Base-by-base conservation (phyloP, 345 rosid species). In the Theobroma cacao region DNA sequence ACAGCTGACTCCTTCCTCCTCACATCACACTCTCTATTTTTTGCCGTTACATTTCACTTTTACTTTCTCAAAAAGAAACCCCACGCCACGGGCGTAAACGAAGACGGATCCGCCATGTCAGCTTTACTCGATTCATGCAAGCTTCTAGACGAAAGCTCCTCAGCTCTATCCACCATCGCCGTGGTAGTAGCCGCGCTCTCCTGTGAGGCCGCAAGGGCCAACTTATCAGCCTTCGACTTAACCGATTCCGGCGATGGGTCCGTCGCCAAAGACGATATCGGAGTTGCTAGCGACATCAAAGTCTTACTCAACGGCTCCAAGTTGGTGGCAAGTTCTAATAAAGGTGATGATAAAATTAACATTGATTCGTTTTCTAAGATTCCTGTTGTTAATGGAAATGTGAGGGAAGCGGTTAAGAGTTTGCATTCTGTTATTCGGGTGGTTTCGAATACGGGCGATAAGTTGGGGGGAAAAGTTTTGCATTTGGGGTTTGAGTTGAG, bases 171-270 rank as follows among this genome's bases (percentile, higher is more conserved):
- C 1, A 79, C 85, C 38, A 77, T 92, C 68, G 81, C 86, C 2
- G 91, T 91, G 36, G 91, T 86, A 4, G 90, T 88, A 47, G 91
- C 93, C 48, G 95, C 97, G 2, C 77, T 94, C 85, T 92, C 95
- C 6, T 91, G 97, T 45, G 97, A 94, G 82, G 97, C 91, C 31
- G 75, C 78, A 2, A 87, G 84, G 65, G 91, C 84, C 38, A 86
- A 89, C 33, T 83, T 90, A 15, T 55, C 79, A 56, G 88, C 84
- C 14, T 91, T 92, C 65, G 83, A 86, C 78, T 77, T 75, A 30
- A 79, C 86, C 80, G 94, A 89, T 75, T 86, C 89, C 1, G 98
- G 97, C 0, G 97, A 94, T 76, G 98, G 95, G 17, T 84, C 77
- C 38, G 84, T 87, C 22, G 83, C 85, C 3, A 93, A 93, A 85